Percentiles rank a stretch among this genome's conserved stretches.
phyloP scores from a whole-genome alignment of 2,329 filamentous ascomycete species.

The Aspergillus terreus region DNA sequence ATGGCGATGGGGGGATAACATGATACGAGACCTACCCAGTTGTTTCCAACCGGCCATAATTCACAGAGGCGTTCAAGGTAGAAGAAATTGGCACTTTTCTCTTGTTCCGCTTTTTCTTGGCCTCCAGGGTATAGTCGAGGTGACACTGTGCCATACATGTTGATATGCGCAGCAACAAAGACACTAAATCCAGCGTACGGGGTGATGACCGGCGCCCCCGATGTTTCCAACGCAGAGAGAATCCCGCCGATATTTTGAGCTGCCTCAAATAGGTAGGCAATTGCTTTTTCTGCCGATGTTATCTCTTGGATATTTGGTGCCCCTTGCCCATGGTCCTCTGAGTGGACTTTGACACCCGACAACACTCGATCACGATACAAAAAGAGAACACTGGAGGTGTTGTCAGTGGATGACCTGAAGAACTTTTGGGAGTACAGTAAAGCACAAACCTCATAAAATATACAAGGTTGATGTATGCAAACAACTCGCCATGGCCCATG shows the following conservation, averaged over 20 bases:
- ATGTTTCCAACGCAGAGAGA: constrained; percentile 28
- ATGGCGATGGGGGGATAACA: neutral
- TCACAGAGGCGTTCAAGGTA: constrained; percentile 31
- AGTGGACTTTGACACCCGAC: constrained; percentile 26
- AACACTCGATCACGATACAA: constrained; percentile 33
- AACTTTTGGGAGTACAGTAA: neutral
- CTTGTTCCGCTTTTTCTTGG: constrained; percentile 25
- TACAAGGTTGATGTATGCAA: constrained; percentile 37
- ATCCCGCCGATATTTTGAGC: constrained; percentile 31
- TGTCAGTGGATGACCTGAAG: neutral
- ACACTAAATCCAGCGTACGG: constrained; percentile 37
- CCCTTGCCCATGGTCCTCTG: constrained; percentile 18
- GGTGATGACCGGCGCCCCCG: constrained; percentile 30
- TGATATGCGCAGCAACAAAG: constrained; percentile 36
- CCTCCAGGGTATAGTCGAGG: constrained; percentile 33
- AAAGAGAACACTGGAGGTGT: constrained; percentile 27
- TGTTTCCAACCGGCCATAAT: constrained; percentile 33
- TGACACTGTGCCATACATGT: constrained; percentile 36
- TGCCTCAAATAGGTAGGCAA: constrained; percentile 29
- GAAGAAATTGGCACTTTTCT: constrained; percentile 28
- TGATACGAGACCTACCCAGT: constrained; percentile 23
- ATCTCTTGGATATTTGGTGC: constrained; percentile 12
- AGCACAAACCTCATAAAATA: constrained; percentile 33
- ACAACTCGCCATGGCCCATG: constrained; percentile 33
- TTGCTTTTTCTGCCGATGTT: constrained; percentile 15